Base-by-base conservation (phyloP, 495 filamentous ascomycete species). In the Pseudomonodictys pantanalensis region DNA sequence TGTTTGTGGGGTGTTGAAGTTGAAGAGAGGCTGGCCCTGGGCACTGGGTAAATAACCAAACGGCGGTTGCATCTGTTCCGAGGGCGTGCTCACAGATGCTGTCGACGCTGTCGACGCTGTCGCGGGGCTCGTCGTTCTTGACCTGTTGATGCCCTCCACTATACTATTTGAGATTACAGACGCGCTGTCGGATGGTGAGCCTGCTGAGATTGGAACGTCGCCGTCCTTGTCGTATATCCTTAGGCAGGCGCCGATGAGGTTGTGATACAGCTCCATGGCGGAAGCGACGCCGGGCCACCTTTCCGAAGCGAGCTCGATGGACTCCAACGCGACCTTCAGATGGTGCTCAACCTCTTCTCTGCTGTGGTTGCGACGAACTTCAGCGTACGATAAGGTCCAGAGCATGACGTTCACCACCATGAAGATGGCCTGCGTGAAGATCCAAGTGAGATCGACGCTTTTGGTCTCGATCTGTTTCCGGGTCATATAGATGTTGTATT, bases 241-340 rank as follows among this genome's bases (percentile, higher is more conserved):
- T 65, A 96, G 73, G 63, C 89, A 91, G 18, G 91, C 91, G 44
- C 78, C 79, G n/a, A 92, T 83, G 26, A 97, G 80, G 51, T 85
- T 88, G 15, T 75, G 73, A 69, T 96, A 96, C 22, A 96, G 79
- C 62, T 90, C 78, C 9, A 86, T 79, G 15, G 91, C 91, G n/a
- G 89, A 87, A 47, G 84, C 79, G 9, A 91, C 88, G 23, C 92
- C 92, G 0, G 92, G 92, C 92, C 92, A 96, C 24, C 89, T 81
- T 64, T 90, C 85, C 1, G 87, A 85, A 50, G 89, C 86, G 44
- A 83, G 81, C 20, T 81, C 74, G 49, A 97, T 86, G 12, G 85
- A 82, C 52, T 92, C 86, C 28, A 96, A 68, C 3, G 88, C 88
- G 30, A 82, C 80, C 24, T 84, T 77, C 20, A 95, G 78, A 54